These are phyloP conservation scores for Cercospora canescens DNA, from an alignment of 2,329 filamentous ascomycete species.

Conservation along the genomic window DNA sequence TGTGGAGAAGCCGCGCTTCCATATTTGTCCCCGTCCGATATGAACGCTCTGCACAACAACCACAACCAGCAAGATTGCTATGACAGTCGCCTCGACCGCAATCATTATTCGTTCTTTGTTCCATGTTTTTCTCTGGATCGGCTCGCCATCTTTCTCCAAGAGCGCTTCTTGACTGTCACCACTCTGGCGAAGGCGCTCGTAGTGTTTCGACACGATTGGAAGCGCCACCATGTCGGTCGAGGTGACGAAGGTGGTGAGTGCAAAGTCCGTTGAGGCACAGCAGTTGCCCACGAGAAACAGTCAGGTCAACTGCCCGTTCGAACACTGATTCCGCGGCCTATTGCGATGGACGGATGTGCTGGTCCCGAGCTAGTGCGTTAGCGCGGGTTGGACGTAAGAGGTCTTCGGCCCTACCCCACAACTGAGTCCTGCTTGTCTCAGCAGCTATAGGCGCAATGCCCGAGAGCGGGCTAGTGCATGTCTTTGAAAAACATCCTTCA, in stretches of 20 bases:
- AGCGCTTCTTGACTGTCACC: conserved; percentile 1
- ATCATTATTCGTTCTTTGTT: neutral
- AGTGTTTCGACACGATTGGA: neutral
- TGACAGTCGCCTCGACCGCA: neutral
- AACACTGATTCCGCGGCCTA: neutral
- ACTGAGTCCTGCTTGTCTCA: neutral
- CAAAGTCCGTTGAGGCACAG: neutral
- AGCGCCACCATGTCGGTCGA: neutral
- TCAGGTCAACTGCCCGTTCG: neutral
- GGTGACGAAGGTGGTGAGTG: neutral
- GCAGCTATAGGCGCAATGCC: neutral
- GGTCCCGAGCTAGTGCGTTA: neutral
- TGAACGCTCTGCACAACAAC: neutral
- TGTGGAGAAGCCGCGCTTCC: neutral
- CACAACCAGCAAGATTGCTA: neutral
- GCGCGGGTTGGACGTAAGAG: neutral
- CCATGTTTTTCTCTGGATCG: neutral
- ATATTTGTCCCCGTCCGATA: neutral
- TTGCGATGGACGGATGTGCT: neutral
- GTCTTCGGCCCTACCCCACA: neutral
- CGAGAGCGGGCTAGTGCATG: neutral
- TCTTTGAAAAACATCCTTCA: neutral
- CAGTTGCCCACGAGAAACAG: neutral
- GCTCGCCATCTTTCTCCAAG: neutral
- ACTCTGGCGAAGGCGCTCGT: neutral